Evolutionary conservation across 208 protist genomes (phyloP), one percentile per base, ranked within the genome.

Genomic region (Trypanosoma melophagium): DNA sequence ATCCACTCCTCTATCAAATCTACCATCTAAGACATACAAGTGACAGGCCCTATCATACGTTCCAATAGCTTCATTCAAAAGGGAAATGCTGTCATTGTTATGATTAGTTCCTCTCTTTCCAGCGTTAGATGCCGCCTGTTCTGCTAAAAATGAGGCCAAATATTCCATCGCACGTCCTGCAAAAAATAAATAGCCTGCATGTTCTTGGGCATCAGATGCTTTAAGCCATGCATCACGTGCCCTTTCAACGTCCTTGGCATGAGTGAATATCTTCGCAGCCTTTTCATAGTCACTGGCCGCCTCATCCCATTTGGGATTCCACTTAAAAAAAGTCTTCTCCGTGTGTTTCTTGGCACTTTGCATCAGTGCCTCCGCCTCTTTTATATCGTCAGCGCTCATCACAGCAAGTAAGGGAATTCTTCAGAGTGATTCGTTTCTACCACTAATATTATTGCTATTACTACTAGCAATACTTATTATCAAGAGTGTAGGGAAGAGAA

Each of bases 281-380:
- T 82, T 80, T 35, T 92, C 84, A 47, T 83, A 93, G 28, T 89
- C 84, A 19, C 75, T 79, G 0, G 83, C 89, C 12, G 86, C 89
- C 40, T 53, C 59, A 41, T 77, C 76, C 75, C 86, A 87, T 69
- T 89, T 76, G 44, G 82, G 65, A 42, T 78, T 83, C 58, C 79
- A 71, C 53, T 81, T 74, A 35, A 89, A 78, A 13, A 92, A 55
- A 17, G 53, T 66, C 50, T 82, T 90, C 50, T 89, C 53, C 9
- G 67, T 56, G 47, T 86, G 79, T 62, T 90, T 89, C 55, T 79
- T 80, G 25, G 61, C 89, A 38, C 71, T 65, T 47, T 66, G 58
- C 81, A 90, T 81, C 41, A 87, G 75, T 49, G 54, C 69, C 24
- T 83, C 81, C 21, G 83, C 89, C 44, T 94, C 81, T 10, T 65